Conservation (phyloP, 805 yeast species). For the Hanseniaspora vineae region DNA sequence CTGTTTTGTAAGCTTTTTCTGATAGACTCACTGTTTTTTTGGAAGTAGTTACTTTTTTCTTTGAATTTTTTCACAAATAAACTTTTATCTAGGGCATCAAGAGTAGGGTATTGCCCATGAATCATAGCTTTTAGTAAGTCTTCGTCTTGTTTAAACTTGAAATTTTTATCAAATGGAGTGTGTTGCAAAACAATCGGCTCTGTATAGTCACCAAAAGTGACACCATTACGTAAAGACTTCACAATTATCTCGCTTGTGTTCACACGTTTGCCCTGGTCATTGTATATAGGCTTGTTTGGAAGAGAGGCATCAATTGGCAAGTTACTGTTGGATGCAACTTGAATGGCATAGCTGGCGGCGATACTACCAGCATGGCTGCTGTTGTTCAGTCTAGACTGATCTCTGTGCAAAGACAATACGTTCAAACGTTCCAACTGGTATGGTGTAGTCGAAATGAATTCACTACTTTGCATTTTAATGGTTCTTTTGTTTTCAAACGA, state of each 20-base stretch:
- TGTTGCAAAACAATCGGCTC: neutral
- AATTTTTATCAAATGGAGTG: constrained; percentile 10
- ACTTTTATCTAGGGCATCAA: constrained; percentile 9
- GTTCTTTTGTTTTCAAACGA: neutral
- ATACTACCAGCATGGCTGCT: neutral
- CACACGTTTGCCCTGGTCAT: neutral
- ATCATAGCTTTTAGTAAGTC: constrained; percentile 10
- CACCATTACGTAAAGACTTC: neutral
- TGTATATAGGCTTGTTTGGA: neutral
- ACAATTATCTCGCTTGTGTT: neutral
- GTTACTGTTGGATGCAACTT: neutral
- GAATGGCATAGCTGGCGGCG: neutral
- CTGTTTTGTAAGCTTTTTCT: constrained; percentile 15
- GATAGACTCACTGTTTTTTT: constrained; percentile 13
- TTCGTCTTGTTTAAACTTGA: constrained; percentile 7
- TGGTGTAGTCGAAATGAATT: neutral
- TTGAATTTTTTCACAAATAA: constrained; percentile 10
- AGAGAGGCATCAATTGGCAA: neutral
- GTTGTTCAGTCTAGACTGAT: neutral
- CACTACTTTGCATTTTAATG: neutral
- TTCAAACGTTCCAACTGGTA: neutral
- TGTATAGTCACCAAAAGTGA: neutral
- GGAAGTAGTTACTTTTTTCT: constrained; percentile 9
- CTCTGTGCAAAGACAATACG: neutral
- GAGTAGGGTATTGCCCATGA: constrained; percentile 12